Conservation (phyloP, 495 filamentous ascomycete genomes). For the Aspergillus heteromorphus region DNA sequence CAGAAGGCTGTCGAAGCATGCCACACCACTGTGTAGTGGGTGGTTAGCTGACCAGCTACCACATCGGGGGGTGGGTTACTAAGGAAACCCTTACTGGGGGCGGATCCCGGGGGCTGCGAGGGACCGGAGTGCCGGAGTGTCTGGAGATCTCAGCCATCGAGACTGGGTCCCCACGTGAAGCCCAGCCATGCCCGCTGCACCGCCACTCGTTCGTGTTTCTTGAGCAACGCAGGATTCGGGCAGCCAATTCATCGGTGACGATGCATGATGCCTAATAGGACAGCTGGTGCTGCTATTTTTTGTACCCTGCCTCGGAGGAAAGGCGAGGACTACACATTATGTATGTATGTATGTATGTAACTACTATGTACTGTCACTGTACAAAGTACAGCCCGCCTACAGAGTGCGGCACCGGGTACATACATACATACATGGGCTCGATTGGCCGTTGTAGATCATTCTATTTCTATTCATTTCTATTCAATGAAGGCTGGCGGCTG, state of each 20-base stretch:
- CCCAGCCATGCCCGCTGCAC: neutral
- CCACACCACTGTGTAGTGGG: too few relatives aligned
- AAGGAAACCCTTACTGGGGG: too few relatives aligned
- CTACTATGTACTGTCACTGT: too few relatives aligned
- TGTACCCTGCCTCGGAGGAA: neutral
- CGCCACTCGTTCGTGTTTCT: neutral
- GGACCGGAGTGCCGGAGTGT: neutral
- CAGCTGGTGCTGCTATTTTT: neutral
- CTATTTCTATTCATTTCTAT: neutral
- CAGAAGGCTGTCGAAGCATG: too few relatives aligned
- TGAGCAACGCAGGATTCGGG: neutral
- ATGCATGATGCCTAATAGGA: neutral
- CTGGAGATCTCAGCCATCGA: neutral
- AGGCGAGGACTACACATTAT: too few relatives aligned
- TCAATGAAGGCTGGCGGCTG: slow-evolving; percentile 14
- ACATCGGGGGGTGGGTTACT: too few relatives aligned
- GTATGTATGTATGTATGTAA: too few relatives aligned
- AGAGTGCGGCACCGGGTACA: neutral
- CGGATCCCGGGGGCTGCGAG: too few relatives aligned
- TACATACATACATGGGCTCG: neutral
- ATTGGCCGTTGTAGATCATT: neutral
- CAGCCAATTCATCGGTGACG: neutral
- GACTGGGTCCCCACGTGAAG: neutral
- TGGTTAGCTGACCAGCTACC: too few relatives aligned
- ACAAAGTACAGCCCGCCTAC: neutral